These are phyloP conservation scores for Saccharomycopsis guyanensis DNA, from an alignment of 805 yeast species.

Conservation along the genomic window DNA sequence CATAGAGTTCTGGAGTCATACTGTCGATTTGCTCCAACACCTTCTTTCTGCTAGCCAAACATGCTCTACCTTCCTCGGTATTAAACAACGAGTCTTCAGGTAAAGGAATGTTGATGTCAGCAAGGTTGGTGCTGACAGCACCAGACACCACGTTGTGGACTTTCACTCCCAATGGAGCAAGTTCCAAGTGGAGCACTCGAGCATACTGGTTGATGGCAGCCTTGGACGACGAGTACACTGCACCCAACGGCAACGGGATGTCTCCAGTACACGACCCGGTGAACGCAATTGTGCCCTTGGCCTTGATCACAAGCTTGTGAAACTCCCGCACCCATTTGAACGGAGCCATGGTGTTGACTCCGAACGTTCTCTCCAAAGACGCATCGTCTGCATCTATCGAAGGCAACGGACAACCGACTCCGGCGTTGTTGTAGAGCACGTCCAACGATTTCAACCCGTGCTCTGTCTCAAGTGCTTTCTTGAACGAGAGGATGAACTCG, in stretches of 20 bases:
- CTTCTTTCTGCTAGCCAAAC: slow-evolving; percentile 42
- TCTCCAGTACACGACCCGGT: slow-evolving; percentile 68
- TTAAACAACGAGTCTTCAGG: slow-evolving; percentile 48
- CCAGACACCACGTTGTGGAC: slow-evolving; percentile 69
- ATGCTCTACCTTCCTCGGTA: slow-evolving; percentile 40
- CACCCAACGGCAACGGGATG: slow-evolving; percentile 61
- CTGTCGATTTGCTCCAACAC: slow-evolving; percentile 57
- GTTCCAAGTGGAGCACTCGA: slow-evolving; percentile 50
- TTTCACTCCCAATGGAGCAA: slow-evolving; percentile 64
- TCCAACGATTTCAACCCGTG: slow-evolving; percentile 45
- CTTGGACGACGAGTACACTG: slow-evolving; percentile 58
- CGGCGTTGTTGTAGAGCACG: slow-evolving; percentile 67
- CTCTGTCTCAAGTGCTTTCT: slow-evolving; percentile 33
- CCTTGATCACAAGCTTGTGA: slow-evolving; percentile 45
- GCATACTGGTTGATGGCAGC: slow-evolving; percentile 74
- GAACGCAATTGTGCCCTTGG: slow-evolving; percentile 62
- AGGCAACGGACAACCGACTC: slow-evolving; percentile 67
- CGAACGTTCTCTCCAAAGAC: slow-evolving; percentile 41
- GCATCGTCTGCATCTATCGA: slow-evolving; percentile 58
- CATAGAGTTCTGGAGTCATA: slow-evolving; percentile 52
- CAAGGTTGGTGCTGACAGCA: slow-evolving; percentile 64
- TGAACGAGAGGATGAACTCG: slow-evolving; percentile 39
- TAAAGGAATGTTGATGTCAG: slow-evolving; percentile 47
- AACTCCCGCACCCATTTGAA: slow-evolving; percentile 56
- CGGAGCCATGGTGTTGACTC: slow-evolving; percentile 66